These are phyloP conservation scores for Cydonia oblonga DNA, from an alignment of 331 rosid species.

Conservation along the genomic window DNA sequence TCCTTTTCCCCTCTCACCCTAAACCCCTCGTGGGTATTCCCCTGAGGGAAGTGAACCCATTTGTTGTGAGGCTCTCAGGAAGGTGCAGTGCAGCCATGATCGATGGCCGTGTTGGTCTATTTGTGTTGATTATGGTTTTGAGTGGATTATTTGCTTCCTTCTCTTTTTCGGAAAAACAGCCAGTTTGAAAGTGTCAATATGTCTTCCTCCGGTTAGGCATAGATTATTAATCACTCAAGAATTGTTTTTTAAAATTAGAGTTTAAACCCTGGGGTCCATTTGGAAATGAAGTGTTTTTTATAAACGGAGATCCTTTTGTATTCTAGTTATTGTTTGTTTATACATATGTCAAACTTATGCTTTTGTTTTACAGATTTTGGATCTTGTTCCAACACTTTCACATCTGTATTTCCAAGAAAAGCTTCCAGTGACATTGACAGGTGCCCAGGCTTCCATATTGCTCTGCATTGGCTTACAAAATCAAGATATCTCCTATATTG, in stretches of 20 bases:
- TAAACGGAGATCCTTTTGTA: not conserved
- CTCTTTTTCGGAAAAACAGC: not conserved
- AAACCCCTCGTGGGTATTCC: not conserved
- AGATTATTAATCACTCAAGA: not conserved
- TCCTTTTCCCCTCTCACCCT: not conserved
- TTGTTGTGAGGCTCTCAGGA: not conserved
- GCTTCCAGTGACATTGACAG: conserved; percentile 61
- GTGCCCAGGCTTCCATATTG: conserved; percentile 73
- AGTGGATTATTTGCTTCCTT: not conserved
- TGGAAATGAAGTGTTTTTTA: not conserved
- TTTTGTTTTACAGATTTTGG: conserved; percentile 54
- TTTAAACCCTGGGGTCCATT: not conserved
- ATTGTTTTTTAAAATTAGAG: not conserved
- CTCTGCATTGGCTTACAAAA: conserved; percentile 85
- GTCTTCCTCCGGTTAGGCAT: not conserved
- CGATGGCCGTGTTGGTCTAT: not conserved
- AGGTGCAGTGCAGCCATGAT: not conserved
- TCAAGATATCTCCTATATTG: conserved; percentile 50
- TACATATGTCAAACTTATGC: not conserved
- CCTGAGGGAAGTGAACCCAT: not conserved
- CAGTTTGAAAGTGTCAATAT: not conserved
- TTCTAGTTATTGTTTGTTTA: not conserved
- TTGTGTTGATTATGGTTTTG: not conserved
- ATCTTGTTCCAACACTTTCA: conserved; percentile 57
- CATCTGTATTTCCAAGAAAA: conserved; percentile 60